phyloP scores from a whole-genome alignment of 257 asterid species.

The Nicotiana knightiana region DNA sequence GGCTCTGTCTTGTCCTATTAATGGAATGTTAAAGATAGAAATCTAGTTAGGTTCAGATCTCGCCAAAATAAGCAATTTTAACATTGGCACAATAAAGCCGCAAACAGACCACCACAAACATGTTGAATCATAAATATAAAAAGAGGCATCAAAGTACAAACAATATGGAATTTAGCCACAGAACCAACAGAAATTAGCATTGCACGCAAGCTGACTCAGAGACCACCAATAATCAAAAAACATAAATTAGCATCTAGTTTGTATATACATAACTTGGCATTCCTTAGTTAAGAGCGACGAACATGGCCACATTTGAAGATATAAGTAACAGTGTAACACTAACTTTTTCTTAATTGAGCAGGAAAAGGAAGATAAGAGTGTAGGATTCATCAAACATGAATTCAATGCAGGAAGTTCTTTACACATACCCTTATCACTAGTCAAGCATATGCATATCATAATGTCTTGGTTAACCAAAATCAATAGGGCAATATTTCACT shows the following conservation, averaged over 20 bases:
- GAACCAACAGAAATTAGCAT: no score
- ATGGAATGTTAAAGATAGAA: neutral
- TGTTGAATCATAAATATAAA: neutral
- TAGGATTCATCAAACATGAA: neutral
- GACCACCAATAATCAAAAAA: no score
- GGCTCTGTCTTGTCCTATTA: slow-evolving; percentile 63
- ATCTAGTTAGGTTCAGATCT: neutral
- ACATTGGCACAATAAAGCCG: neutral
- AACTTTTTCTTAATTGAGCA: neutral
- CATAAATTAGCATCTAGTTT: neutral
- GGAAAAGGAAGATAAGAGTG: neutral
- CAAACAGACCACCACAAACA: neutral
- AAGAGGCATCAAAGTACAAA: no score
- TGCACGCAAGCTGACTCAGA: no score
- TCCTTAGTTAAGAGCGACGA: neutral
- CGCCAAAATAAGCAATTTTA: neutral
- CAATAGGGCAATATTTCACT: neutral
- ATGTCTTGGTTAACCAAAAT: neutral
- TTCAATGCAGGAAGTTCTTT: neutral
- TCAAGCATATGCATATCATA: neutral
- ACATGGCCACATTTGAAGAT: neutral
- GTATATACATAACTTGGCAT: neutral
- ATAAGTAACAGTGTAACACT: neutral
- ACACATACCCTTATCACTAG: neutral
- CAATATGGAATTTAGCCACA: no score